Conservation (phyloP, 768 basidiomycete species). For the Amanita brunnescens region DNA sequence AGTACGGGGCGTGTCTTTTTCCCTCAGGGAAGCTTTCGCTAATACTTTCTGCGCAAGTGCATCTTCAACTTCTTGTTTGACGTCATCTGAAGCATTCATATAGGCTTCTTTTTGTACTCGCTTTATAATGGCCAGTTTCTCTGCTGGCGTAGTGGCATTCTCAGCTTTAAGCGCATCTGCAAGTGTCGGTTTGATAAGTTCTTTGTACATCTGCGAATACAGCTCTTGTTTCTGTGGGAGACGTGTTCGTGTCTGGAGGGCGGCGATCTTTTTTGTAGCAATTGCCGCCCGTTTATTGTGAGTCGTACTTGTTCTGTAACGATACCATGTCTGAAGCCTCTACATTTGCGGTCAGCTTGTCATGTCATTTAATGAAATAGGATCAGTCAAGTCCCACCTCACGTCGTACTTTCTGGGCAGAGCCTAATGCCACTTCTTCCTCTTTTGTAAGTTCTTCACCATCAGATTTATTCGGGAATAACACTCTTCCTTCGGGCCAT, state of each 20-base stretch:
- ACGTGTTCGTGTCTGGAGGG: neutral
- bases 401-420: neutral
- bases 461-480: neutral
- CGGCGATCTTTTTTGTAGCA: neutral
- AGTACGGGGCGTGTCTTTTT: neutral
- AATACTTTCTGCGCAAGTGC: neutral
- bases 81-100: neutral
- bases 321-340: neutral
- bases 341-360: neutral
- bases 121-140: neutral
- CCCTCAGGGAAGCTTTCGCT: neutral
- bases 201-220: neutral
- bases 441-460: neutral
- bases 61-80: neutral
- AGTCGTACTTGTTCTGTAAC: neutral
- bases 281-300: neutral
- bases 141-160: neutral
- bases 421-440: neutral
- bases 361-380: no score
- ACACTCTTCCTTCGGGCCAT: neutral
- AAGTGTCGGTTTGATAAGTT: neutral
- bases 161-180: neutral
- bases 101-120: neutral
- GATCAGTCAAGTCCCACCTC: neutral
- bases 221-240: neutral